Base-by-base conservation (phyloP, 2,329 filamentous ascomycete species). In the Penicillium polonicum region DNA sequence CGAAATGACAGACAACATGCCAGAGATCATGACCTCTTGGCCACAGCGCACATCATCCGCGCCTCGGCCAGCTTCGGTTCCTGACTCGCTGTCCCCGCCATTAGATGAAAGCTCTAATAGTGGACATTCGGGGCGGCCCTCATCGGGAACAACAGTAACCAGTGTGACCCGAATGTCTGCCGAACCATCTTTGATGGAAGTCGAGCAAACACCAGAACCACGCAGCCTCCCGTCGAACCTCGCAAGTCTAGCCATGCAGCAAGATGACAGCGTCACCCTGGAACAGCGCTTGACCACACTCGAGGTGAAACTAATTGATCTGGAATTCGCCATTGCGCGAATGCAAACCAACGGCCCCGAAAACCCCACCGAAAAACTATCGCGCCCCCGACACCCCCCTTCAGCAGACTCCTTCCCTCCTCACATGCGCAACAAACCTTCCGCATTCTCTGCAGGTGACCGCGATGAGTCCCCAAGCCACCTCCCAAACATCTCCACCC, bases 251-350 rank as follows among this genome's bases (percentile, higher is more conserved):
- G 68, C 77, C 38, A 75, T 79, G 67, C 74, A 77, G 44, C 69
- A 73, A 38, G 72, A 76, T 53, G 74, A 75, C 25, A 71, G 71
- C 21, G 65, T 72, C 19, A 76, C 71, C 3, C 64, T 81, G 1
- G 78, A 79, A 55, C 77, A 81, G 54, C 72, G 79, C 46, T 61
- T 81, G n/a, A 77, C 76, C 35, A 81, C 79, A 0, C 66, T 81
- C 7, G 79, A 81, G 59, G 79, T 81, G 23, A 81, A 81, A 59
- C 65, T 81, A 49, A 79, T 80, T 61, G 79, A 81, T 48, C 70
- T 81, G 5, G 79, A 81, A 61, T 79, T 79, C 55, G 79, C 79
- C 5, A 78, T 81, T 58, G 77, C 78, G 1, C 76, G 79, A 52
- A 72, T 81, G 58, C 79, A 81, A 62, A 74, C 70, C 46, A 70